A percentile compares a stretch with the other conserved stretches of the same genome.
Conservation (phyloP, 306 rosid genomes). For the Astragalus glycyphyllos region DNA sequence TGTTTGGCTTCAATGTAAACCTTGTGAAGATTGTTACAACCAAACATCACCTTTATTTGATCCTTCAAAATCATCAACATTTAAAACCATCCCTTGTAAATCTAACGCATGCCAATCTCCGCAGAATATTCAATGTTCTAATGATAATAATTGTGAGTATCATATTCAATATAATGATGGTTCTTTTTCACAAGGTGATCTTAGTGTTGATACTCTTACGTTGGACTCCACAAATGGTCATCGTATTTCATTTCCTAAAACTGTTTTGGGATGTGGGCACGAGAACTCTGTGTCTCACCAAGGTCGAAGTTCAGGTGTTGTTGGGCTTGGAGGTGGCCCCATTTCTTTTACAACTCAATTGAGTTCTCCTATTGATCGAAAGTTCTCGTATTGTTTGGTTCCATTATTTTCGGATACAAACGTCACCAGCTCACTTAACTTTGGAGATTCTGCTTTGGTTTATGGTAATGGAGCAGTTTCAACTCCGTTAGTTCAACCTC, state of each 20-base stretch:
- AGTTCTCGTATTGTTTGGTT: conserved; percentile 63
- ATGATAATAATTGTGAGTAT: conserved; percentile 32
- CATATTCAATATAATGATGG: conserved; percentile 41
- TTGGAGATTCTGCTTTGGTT: conserved; percentile 41
- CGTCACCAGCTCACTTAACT: neutral
- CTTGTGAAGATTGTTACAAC: conserved; percentile 51
- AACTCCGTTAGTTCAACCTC: neutral
- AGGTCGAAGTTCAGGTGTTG: conserved; percentile 46
- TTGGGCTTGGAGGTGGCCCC: conserved; percentile 58
- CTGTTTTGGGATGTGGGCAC: conserved; percentile 57
- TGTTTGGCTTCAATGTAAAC: conserved; percentile 67
- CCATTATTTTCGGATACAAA: neutral
- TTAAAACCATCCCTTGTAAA: neutral
- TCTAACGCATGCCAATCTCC: neutral
- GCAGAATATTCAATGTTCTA: neutral
- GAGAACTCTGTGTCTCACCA: neutral
- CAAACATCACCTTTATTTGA: conserved; percentile 53
- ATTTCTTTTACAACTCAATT: conserved; percentile 51
- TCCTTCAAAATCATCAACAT: conserved; percentile 49
- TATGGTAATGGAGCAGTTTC: conserved; percentile 15
- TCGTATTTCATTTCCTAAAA: conserved; percentile 32
- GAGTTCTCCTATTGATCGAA: conserved; percentile 37
- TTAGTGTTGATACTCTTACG: conserved; percentile 52
- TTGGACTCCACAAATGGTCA: conserved; percentile 45
- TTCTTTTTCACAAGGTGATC: conserved; percentile 42